Evolutionary conservation across 192 early-diverging fungal genomes (phyloP).

Genomic region (Entomortierella beljakovae): DNA sequence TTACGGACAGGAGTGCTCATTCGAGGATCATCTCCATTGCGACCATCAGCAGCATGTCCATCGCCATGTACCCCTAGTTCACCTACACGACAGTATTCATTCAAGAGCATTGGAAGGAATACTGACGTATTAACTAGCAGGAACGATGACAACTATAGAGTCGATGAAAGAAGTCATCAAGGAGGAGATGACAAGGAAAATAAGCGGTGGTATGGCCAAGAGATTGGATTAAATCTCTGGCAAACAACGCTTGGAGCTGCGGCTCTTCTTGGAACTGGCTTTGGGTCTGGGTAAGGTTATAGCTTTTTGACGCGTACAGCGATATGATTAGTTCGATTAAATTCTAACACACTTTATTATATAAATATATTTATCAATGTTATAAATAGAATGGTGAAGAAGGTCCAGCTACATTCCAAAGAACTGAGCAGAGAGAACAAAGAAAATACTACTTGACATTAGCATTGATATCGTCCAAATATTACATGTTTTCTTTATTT

Average conservation of each 20-base stretch:
- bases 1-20: slow-evolving; percentile 35
- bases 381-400: slow-evolving; percentile 42
- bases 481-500: background rate
- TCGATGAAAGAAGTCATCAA: background rate
- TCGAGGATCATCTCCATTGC: slow-evolving; percentile 45
- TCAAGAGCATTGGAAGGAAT: slow-evolving; percentile 13
- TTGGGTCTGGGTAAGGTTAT: slow-evolving; percentile 45
- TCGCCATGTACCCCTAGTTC: slow-evolving; percentile 6
- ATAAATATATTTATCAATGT: background rate
- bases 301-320: background rate
- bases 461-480: too few relatives aligned
- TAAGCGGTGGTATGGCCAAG: slow-evolving; percentile 52
- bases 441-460: slow-evolving; percentile 4
- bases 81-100: slow-evolving; percentile 24
- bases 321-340: background rate
- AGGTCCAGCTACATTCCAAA: slow-evolving; percentile 41
- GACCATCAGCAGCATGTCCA: slow-evolving; percentile 4
- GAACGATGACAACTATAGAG: slow-evolving; percentile 8
- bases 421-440: slow-evolving; percentile 32
- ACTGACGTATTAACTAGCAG: background rate
- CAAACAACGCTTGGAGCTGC: slow-evolving; percentile 47
- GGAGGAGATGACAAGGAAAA: slow-evolving; percentile 44
- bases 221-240: slow-evolving; percentile 51
- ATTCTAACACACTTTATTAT: background rate
- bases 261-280: slow-evolving; percentile 38